Conservation (phyloP, 176 grass and related monocot genomes). For the Rhipidocladum racemiflorum region DNA sequence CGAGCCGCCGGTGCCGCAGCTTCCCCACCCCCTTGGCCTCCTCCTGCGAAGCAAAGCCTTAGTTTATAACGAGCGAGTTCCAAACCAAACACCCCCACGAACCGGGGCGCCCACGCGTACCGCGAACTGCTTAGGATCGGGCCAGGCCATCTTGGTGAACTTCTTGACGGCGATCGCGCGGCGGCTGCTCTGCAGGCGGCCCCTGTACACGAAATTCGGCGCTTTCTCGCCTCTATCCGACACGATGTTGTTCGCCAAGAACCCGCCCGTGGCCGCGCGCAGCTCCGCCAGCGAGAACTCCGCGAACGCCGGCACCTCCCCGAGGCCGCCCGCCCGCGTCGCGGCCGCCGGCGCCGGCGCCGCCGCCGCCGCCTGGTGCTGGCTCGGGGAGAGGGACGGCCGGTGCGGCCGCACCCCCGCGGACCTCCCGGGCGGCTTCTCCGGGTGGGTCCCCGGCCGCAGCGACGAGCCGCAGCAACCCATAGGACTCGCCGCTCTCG, state of each 20-base stretch:
- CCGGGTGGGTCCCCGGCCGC: conserved; percentile 47
- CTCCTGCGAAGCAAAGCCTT: conserved; percentile 51
- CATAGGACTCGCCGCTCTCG: conserved; percentile 37
- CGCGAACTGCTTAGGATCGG: conserved; percentile 95
- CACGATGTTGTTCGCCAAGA: conserved; percentile 68
- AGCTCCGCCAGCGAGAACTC: conserved; percentile 83
- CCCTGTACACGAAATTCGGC: conserved; percentile 91
- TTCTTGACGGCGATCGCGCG: conserved; percentile 96
- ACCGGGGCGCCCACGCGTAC: conserved; percentile 38
- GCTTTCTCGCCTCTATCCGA: conserved; percentile 95
- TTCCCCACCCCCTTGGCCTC: conserved; percentile 87
- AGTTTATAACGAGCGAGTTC: neutral
- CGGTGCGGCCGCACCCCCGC: conserved; percentile 13
- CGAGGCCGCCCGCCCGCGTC: neutral
- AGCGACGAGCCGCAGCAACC: conserved; percentile 75
- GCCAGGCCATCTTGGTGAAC: conserved; percentile 84
- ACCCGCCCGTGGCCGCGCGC: conserved; percentile 63
- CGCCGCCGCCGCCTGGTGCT: conserved; percentile 3
- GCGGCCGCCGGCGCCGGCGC: neutral
- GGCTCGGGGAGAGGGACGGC: conserved; percentile 33
- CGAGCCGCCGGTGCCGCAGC: conserved; percentile 66
- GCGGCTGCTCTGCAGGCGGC: conserved; percentile 44
- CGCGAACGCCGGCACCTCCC: conserved; percentile 41
- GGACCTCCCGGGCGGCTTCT: conserved; percentile 44
- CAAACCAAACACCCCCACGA: neutral